phyloP scores from a whole-genome alignment of 768 basidiomycete species.

The Asterophora lycoperdoides region DNA sequence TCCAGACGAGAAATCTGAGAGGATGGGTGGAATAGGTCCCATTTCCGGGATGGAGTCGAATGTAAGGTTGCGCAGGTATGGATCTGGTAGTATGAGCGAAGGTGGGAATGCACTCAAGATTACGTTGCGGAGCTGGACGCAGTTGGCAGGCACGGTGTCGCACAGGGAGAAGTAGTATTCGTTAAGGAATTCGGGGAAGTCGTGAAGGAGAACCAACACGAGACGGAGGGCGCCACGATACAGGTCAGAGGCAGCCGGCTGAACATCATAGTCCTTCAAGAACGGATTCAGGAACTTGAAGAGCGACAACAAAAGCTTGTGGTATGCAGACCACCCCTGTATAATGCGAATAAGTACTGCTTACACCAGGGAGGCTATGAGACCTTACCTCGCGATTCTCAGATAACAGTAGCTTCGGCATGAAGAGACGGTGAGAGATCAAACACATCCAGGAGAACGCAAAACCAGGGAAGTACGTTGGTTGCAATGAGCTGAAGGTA shows the following conservation, averaged over 20 bases:
- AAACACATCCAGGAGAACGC: constrained; percentile 98
- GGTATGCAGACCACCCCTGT: constrained; percentile 93
- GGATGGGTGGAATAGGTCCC: constrained; percentile 86
- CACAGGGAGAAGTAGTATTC: constrained; percentile 96
- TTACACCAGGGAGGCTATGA: not conserved
- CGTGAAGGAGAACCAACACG: constrained; percentile 92
- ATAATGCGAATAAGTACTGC: constrained; percentile 9
- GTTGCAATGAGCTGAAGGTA: constrained; percentile 93
- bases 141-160: constrained; percentile 87
- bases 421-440: constrained; percentile 93
- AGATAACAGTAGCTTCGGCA: constrained; percentile 88
- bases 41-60: constrained; percentile 82
- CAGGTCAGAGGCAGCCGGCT: constrained; percentile 76
- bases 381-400: constrained; percentile 77
- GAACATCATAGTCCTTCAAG: constrained; percentile 77
- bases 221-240: constrained; percentile 89
- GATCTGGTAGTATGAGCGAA: constrained; percentile 76
- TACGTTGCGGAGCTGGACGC: constrained; percentile 95
- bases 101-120: constrained; percentile 94
- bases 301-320: constrained; percentile 87
- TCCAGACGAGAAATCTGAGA: constrained; percentile 85
- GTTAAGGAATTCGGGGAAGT: constrained; percentile 97
- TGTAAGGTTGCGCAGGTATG: constrained; percentile 69
- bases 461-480: constrained; percentile 95
- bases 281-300: constrained; percentile 95